Conservation (phyloP, 306 rosid species). For the Corylus heterophylla region DNA sequence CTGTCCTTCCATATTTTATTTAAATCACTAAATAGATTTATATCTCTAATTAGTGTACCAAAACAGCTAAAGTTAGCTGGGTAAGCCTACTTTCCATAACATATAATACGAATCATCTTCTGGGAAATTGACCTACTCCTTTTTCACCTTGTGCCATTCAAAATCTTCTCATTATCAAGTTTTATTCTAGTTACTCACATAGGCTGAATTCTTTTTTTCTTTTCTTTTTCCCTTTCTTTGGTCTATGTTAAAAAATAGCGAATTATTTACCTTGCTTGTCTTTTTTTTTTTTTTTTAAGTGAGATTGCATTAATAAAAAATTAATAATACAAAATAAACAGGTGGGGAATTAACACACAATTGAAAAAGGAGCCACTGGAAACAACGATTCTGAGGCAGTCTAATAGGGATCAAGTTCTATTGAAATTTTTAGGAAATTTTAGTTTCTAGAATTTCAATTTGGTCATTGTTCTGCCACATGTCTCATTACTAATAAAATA, state of each 20-base stretch:
- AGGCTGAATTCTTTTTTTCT: too few relatives aligned
- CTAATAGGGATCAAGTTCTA: too few relatives aligned
- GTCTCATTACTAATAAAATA: too few relatives aligned
- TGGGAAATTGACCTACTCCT: slow-evolving; percentile 11
- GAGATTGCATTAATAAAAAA: too few relatives aligned
- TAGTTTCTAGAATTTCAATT: too few relatives aligned
- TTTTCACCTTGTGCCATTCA: not conserved
- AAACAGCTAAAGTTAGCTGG: slow-evolving; percentile 59
- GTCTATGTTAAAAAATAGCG: not conserved
- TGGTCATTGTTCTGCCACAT: too few relatives aligned
- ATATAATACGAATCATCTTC: slow-evolving; percentile 24
- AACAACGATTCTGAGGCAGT: too few relatives aligned
- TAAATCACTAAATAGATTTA: slow-evolving; percentile 21
- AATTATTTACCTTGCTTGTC: not conserved
- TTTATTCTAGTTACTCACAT: not conserved
- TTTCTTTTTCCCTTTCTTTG: not conserved
- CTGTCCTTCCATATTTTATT: slow-evolving; percentile 28
- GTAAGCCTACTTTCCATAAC: slow-evolving; percentile 41
- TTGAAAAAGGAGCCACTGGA: too few relatives aligned
- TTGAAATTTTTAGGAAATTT: too few relatives aligned
- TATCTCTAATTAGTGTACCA: slow-evolving; percentile 33
- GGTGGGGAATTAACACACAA: too few relatives aligned
- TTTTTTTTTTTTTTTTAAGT: too few relatives aligned
- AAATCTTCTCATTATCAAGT: slow-evolving; percentile 11
- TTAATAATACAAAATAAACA: too few relatives aligned